A percentile compares a stretch with the other conserved stretches of the same genome.
Conservation (phyloP, 2,329 filamentous ascomycete genomes). For the Dothideomycetes sp. region DNA sequence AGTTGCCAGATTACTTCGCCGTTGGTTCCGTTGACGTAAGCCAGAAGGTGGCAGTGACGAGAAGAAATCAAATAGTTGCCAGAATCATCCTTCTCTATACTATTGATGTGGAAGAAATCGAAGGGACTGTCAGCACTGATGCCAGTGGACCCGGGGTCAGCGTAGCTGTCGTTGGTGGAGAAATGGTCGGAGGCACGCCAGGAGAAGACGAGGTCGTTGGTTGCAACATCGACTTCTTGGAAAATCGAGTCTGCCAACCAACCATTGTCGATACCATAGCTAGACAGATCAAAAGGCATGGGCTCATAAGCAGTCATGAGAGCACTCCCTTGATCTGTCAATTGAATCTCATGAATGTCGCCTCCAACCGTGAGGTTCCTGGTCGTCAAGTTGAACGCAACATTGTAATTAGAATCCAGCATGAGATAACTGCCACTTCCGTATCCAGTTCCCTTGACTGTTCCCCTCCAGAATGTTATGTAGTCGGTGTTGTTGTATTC, state of each 20-base stretch:
- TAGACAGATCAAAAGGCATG: conserved; percentile 23
- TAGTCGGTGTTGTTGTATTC: conserved; percentile 27
- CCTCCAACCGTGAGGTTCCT: conserved; percentile 31
- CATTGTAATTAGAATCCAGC: conserved; percentile 24
- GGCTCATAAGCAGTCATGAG: conserved; percentile 37
- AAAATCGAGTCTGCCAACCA: conserved; percentile 37
- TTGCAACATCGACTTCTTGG: conserved; percentile 37
- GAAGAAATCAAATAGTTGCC: conserved; percentile 42
- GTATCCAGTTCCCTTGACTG: conserved; percentile 28
- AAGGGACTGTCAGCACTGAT: conserved; percentile 26
- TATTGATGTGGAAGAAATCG: conserved; percentile 47
- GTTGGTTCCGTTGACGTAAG: conserved; percentile 35
- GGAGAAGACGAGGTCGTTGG: conserved; percentile 31
- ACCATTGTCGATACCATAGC: conserved; percentile 22
- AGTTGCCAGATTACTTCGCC: conserved; percentile 44
- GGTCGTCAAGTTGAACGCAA: conserved; percentile 21
- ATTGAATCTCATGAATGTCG: conserved; percentile 35
- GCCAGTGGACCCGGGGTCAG: conserved; percentile 33
- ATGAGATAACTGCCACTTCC: conserved; percentile 29
- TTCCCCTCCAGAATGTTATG: conserved; percentile 33
- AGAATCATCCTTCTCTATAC: conserved; percentile 39
- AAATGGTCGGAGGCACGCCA: conserved; percentile 33
- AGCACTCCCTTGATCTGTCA: conserved; percentile 33
- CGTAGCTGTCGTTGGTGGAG: conserved; percentile 21
- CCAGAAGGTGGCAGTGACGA: conserved; percentile 34